A percentile compares a stretch with the other conserved stretches of the same genome.
Conservation (phyloP, 2,329 filamentous ascomycete species). For the Hirsutella minnesotensis region DNA sequence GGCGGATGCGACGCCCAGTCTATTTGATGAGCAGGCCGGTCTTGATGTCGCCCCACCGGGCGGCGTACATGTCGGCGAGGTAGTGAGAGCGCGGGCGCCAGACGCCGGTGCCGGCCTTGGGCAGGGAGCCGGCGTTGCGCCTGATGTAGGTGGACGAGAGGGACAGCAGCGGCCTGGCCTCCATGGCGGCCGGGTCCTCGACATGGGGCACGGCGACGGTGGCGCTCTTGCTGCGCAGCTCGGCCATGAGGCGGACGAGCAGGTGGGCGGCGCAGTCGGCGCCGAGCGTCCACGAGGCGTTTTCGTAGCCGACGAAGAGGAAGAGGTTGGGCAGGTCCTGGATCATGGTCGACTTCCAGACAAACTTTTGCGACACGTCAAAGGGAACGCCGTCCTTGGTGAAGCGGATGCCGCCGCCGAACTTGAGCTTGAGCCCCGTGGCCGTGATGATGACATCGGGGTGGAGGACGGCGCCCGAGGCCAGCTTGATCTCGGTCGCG, state of each 20-base stretch:
- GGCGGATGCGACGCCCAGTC: too few species aligned
- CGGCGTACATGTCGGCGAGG: constrained; percentile 15
- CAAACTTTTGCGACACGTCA: constrained; percentile 29
- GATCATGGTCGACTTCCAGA: constrained; percentile 51
- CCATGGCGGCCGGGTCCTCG: constrained; percentile 20
- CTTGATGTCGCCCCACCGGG: constrained; percentile 17
- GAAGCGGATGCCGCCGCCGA: constrained; percentile 41
- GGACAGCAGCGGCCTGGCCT: constrained; percentile 26
- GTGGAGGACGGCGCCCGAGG: constrained; percentile 29
- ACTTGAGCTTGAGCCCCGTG: constrained; percentile 45
- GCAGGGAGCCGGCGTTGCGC: constrained; percentile 26
- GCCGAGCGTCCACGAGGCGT: constrained; percentile 50
- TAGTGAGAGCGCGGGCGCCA: constrained; percentile 20
- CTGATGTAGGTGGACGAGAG: constrained; percentile 40
- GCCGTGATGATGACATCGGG: constrained; percentile 55
- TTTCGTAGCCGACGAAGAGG: constrained; percentile 47
- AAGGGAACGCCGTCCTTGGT: constrained; percentile 36
- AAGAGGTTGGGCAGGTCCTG: constrained; percentile 49
- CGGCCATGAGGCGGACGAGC: constrained; percentile 35
- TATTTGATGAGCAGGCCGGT: constrained; percentile 8
- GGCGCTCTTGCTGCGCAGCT: constrained; percentile 32
- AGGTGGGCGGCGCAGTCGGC: constrained; percentile 40
- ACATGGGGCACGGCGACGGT: constrained; percentile 31
- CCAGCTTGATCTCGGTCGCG: constrained; percentile 27
- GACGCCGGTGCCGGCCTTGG: constrained; percentile 29